Evolutionary conservation across 2,329 filamentous ascomycete species (phyloP).

Genomic region (Penicillium sclerotigenum): DNA sequence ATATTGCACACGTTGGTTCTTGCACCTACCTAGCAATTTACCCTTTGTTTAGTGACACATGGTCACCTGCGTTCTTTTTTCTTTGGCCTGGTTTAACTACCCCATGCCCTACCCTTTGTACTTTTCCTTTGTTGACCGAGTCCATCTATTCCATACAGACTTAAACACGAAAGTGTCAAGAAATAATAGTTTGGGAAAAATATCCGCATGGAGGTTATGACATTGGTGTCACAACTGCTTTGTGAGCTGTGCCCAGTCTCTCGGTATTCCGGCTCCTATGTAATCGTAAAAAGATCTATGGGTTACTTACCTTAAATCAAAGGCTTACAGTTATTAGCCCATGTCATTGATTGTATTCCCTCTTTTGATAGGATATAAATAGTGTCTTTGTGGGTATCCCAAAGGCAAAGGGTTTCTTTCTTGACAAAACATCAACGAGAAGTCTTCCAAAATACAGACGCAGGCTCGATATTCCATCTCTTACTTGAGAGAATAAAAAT

Average conservation of each 20-base stretch:
- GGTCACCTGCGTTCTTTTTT: neutral
- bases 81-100: neutral
- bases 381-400: neutral
- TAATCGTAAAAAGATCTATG: neutral
- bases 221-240: neutral
- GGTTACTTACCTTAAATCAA: neutral
- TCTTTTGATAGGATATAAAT: neutral
- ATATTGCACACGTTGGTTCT: too few species aligned
- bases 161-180: too few species aligned
- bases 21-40: neutral
- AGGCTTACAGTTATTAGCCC: neutral
- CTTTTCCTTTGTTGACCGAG: neutral
- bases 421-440: neutral
- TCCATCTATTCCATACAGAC: neutral
- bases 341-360: too few species aligned
- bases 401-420: neutral
- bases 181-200: rapidly evolving
- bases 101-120: neutral
- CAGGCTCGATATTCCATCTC: neutral
- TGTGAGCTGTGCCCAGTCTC: neutral
- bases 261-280: neutral
- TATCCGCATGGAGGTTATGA: too few species aligned
- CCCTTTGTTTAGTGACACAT: neutral
- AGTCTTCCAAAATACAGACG: neutral
- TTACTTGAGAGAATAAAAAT: neutral